Evolutionary conservation across 176 grass and related monocot genomes (phyloP).

Genomic region (Zoysia pacifica): DNA sequence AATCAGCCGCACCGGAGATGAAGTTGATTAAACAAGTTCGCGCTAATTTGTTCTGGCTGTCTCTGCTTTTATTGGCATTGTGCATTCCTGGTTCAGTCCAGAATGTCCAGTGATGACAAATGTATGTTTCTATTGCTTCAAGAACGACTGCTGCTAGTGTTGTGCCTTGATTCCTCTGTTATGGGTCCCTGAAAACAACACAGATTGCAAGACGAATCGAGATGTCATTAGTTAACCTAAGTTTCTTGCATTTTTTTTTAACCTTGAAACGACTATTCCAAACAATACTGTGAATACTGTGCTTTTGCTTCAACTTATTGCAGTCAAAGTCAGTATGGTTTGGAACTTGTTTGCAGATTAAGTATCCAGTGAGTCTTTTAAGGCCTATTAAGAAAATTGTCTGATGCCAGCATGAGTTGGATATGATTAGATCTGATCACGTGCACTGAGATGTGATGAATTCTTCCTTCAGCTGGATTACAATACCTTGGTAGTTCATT

Average conservation of each 20-base stretch:
- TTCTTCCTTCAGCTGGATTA: constrained; percentile 13
- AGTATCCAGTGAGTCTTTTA: neutral
- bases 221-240: neutral
- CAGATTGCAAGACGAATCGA: neutral
- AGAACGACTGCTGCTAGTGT: neutral
- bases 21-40: neutral
- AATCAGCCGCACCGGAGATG: too few species aligned
- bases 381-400: neutral
- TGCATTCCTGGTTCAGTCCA: neutral
- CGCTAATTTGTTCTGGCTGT: neutral
- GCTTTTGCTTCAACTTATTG: neutral
- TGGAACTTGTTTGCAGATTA: neutral
- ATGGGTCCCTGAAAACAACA: neutral
- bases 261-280: neutral
- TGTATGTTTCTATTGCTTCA: neutral
- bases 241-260: neutral
- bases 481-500: neutral
- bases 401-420: neutral
- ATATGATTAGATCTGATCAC: constrained; percentile 15
- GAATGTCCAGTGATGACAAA: neutral
- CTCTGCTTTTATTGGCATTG: neutral
- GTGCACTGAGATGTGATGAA: neutral
- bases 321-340: neutral
- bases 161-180: neutral
- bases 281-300: neutral